A percentile compares a stretch with the other conserved stretches of the same genome.
Conservation (phyloP, 2,329 filamentous ascomycete genomes). For the Alternaria rosae region DNA sequence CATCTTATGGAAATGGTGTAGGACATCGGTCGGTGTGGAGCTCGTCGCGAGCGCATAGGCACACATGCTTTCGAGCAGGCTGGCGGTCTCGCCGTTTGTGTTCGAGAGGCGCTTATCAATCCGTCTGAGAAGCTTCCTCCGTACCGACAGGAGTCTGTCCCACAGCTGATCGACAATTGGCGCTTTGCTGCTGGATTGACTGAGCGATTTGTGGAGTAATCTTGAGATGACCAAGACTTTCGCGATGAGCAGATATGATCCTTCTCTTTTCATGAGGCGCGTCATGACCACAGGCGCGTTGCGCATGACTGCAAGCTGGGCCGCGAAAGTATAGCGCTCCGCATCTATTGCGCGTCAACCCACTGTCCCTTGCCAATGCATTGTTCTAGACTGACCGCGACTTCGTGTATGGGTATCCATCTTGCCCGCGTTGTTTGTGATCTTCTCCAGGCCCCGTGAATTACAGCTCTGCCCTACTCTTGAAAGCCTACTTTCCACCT, state of each 20-base stretch:
- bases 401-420: conserved; percentile 54
- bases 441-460: conserved; percentile 71
- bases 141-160: conserved; percentile 68
- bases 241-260: conserved; percentile 64
- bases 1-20: conserved; percentile 79
- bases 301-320: conserved; percentile 66
- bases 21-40: conserved; percentile 78
- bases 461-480: conserved; percentile 81
- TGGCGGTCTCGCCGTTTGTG: conserved; percentile 48
- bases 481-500: conserved; percentile 74
- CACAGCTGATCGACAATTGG: conserved; percentile 68
- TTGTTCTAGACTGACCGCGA: conserved; percentile 45
- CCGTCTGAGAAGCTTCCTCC: conserved; percentile 69
- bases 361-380: conserved; percentile 4
- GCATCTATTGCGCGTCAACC: conserved; percentile 47
- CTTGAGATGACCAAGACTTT: conserved; percentile 76
- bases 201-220: conserved; percentile 76
- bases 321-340: conserved; percentile 58
- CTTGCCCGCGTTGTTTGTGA: conserved; percentile 65
- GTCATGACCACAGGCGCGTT: conserved; percentile 62
- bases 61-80: conserved; percentile 75
- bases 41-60: conserved; percentile 84
- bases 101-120: conserved; percentile 63
- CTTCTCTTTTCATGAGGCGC: conserved; percentile 60
- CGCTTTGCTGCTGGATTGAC: conserved; percentile 57